Evolutionary conservation across 2,329 filamentous ascomycete species (phyloP).

Genomic region (Cercospora nicotianae): DNA sequence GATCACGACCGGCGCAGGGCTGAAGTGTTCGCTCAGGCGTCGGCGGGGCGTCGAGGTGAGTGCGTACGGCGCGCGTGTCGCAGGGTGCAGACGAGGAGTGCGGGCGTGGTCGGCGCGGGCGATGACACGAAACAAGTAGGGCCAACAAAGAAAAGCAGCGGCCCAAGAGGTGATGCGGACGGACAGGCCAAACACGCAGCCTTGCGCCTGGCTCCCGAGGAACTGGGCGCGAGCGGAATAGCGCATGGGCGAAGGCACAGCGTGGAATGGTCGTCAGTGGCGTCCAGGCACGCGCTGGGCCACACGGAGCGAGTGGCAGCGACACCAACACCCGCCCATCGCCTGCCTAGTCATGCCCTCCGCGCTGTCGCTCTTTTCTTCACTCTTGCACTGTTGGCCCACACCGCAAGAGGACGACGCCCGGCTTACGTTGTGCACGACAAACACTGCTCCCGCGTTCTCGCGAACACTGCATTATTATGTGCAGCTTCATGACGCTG

Average conservation of each 20-base stretch:
- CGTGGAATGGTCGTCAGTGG: constrained; percentile 14
- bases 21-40: background rate
- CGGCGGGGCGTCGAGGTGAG: background rate
- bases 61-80: background rate
- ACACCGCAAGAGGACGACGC: background rate
- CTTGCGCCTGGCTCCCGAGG: background rate
- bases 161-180: background rate
- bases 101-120: background rate
- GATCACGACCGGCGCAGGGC: background rate
- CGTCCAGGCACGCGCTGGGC: constrained; percentile 7
- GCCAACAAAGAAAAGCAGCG: background rate
- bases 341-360: background rate
- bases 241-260: background rate
- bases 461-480: background rate
- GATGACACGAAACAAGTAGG: background rate
- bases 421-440: background rate
- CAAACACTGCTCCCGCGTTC: background rate
- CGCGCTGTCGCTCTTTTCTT: background rate
- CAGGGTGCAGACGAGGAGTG: constrained; percentile 4
- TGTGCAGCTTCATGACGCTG: background rate
- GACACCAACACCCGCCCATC: background rate
- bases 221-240: background rate
- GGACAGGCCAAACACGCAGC: background rate
- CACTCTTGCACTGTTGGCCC: background rate
- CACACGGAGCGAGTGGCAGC: constrained; percentile 9